Percentiles rank a stretch among this genome's conserved stretches.
Evolutionary conservation across 2,329 filamentous ascomycete species (phyloP).

Genomic region (Stromatinia cepivora): DNA sequence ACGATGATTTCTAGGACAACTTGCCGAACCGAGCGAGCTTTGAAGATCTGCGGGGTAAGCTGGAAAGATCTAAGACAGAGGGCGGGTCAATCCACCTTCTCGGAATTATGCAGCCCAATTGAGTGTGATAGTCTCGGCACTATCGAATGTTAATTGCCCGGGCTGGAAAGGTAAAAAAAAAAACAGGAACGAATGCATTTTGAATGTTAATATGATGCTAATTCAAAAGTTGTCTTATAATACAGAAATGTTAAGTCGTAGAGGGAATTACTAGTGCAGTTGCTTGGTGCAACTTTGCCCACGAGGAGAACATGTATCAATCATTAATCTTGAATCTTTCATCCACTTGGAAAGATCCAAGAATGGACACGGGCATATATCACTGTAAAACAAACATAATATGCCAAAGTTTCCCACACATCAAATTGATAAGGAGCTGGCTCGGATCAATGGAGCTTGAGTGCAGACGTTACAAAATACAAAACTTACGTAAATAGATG

Average conservation of each 20-base stretch:
- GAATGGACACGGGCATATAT: background rate
- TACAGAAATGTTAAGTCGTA: background rate
- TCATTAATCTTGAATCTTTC: too few species aligned
- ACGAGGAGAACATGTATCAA: background rate
- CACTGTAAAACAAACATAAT: background rate
- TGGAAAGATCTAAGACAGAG: conserved; percentile 3
- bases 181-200: background rate
- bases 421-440: background rate
- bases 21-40: background rate
- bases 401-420: background rate
- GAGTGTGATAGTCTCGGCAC: background rate
- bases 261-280: too few species aligned
- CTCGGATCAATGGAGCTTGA: too few species aligned
- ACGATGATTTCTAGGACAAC: background rate
- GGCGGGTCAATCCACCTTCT: background rate
- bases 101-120: background rate
- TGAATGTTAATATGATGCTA: background rate
- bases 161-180: background rate
- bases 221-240: background rate
- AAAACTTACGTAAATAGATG: background rate
- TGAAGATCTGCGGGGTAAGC: background rate
- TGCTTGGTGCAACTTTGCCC: background rate
- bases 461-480: background rate
- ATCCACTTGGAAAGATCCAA: background rate
- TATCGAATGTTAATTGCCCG: background rate